Base-by-base conservation (phyloP, 164 flowering plant genomes). In the Tinospora cordifolia region DNA sequence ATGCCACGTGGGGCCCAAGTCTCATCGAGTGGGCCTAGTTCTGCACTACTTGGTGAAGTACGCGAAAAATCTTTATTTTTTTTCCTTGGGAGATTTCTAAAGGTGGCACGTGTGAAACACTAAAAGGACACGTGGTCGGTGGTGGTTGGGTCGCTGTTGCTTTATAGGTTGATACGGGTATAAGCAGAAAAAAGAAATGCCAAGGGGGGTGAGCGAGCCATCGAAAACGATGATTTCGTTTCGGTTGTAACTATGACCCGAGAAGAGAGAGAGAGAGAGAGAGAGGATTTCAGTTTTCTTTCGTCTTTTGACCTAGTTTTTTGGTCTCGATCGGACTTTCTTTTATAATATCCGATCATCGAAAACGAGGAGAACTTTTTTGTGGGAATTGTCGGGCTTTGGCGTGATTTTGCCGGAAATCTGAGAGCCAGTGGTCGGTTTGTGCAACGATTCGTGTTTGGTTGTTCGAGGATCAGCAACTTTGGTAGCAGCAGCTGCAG, bases 361-460 rank as follows among this genome's bases (percentile, higher is more conserved):
- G 58, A 27, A 51, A 9, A 62, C 5, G 8, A 59, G 69, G 76
- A 67, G 24, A 39, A 26, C 40, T 54, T 9, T 6, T 2, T 3
- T 27, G 22, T 9, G 21, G n/a, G 70, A 57, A 15, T 72, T 46
- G 51, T 64, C 26, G 74, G 70, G 75, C 69, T 73, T 72, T 7
- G 24, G 10, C 66, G 62, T 49, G 76, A 79, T 74, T 70, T 67
- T 8, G 67, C 68, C 70, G 76, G 72, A 60, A 51, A 47, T 12
- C 17, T 26, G 38, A 15, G 51, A 39, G 5, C 66, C 22, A 71
- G 57, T 39, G 3, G 44, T 7, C 69, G 58, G 69, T 71, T 51
- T 68, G 17, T 17, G 30, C 13, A 6, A 6, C 63, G 30, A 36
- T 58, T 36, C 34, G 1, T 24, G 21, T 24, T 24, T 44, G 47